Evolutionary conservation across 768 basidiomycete genomes (phyloP).

Genomic region (Galerina sulciceps): DNA sequence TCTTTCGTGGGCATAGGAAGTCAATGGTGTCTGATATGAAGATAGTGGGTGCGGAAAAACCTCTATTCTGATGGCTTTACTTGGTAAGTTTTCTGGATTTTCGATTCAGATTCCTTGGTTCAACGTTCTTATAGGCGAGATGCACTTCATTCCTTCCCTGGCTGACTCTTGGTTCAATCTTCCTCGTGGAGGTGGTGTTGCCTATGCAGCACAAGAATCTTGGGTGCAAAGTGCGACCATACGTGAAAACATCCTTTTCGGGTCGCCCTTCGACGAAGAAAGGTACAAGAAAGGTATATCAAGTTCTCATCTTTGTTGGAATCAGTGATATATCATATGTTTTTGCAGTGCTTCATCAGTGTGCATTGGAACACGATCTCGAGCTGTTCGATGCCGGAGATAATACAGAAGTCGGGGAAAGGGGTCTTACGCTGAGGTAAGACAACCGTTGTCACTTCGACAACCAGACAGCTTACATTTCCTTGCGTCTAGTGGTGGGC

Average conservation of each 20-base stretch:
- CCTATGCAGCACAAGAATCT: conserved; percentile 81
- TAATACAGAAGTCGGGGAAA: conserved; percentile 70
- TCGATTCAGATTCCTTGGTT: too few relatives aligned
- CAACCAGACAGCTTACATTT: conserved; percentile 12
- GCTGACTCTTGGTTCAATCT: conserved; percentile 67
- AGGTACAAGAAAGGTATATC: conserved; percentile 60
- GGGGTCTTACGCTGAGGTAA: conserved; percentile 57
- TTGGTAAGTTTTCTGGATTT: conserved; percentile 30
- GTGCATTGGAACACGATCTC: conserved; percentile 68
- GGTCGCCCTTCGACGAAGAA: conserved; percentile 70
- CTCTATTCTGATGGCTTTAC: conserved; percentile 61
- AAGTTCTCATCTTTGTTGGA: not conserved
- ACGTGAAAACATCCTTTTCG: conserved; percentile 80
- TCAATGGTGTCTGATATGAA: not conserved
- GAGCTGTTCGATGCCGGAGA: conserved; percentile 64
- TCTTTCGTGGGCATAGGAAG: conserved; percentile 14
- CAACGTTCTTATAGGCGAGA: conserved; percentile 46
- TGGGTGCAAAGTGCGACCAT: conserved; percentile 84
- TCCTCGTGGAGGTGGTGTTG: conserved; percentile 66
- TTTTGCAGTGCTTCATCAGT: conserved; percentile 69
- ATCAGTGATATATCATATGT: not conserved
- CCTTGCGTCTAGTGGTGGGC: conserved; percentile 41
- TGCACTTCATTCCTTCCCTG: conserved; percentile 57
- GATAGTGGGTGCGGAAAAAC: conserved; percentile 57
- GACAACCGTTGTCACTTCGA: not conserved